A percentile compares a stretch with the other conserved stretches of the same genome.
These are phyloP conservation scores for Pyrus hybrid DNA, from an alignment of 331 rosid genomes.

Conservation along the genomic window DNA sequence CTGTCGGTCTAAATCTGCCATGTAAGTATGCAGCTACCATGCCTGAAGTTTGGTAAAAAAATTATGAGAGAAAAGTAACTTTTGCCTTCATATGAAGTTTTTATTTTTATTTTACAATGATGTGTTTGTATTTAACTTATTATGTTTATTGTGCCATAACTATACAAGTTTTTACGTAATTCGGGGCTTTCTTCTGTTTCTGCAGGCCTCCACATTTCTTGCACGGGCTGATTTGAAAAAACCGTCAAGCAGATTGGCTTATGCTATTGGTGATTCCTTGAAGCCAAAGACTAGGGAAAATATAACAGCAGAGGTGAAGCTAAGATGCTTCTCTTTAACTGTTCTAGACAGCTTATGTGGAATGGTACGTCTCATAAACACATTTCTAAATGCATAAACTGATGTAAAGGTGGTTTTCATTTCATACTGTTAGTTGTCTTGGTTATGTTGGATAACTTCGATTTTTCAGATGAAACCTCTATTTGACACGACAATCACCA, in stretches of 20 bases:
- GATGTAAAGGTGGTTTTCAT: not conserved
- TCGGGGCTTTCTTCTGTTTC: constrained; percentile 10
- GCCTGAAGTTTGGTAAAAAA: not conserved
- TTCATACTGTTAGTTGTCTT: not conserved
- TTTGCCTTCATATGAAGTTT: not conserved
- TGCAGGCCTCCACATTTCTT: constrained; percentile 90
- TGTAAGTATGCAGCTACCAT: not conserved
- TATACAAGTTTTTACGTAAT: not conserved
- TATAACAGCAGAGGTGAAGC: constrained; percentile 82
- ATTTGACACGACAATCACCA: constrained; percentile 78
- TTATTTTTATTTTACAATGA: not conserved
- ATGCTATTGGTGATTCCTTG: constrained; percentile 65
- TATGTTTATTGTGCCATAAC: not conserved
- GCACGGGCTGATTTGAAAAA: constrained; percentile 83
- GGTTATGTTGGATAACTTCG: not conserved
- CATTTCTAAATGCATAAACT: not conserved
- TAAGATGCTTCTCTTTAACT: constrained; percentile 76
- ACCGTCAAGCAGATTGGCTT: constrained; percentile 82
- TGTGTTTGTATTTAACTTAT: not conserved
- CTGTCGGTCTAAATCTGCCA: not conserved
- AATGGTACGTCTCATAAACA: constrained; percentile 49
- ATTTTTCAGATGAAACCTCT: constrained; percentile 83
- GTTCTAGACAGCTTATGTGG: constrained; percentile 88
- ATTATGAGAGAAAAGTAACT: not conserved
- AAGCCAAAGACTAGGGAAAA: constrained; percentile 85